phyloP scores from a whole-genome alignment of 495 filamentous ascomycete species.

The Neurospora sp. region DNA sequence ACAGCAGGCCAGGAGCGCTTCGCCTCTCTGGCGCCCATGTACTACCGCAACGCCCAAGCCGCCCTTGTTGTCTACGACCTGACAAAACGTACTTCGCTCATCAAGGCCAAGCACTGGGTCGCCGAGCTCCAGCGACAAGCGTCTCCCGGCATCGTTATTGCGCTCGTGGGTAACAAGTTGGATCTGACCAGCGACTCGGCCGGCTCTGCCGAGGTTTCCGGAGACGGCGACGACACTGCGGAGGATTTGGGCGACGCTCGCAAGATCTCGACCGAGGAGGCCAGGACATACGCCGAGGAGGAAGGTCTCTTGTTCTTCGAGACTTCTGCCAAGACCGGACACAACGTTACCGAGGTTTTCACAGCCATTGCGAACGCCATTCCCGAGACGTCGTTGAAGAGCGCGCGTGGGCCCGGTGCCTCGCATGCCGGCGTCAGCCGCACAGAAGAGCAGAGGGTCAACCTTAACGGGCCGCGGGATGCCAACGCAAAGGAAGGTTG shows the following conservation, averaged over 20 bases:
- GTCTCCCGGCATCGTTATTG: conserved; percentile 95
- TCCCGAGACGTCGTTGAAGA: conserved; percentile 91
- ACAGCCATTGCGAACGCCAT: conserved; percentile 98
- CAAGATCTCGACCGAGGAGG: conserved; percentile 78
- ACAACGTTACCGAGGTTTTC: conserved; percentile 90
- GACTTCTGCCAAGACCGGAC: conserved; percentile 92
- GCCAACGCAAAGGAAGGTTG: conserved; percentile 78
- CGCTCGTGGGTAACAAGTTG: conserved; percentile 93
- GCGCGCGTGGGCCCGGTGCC: conserved; percentile 55
- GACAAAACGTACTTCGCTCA: conserved; percentile 88
- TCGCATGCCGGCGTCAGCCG: conserved; percentile 41
- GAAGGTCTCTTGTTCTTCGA: conserved; percentile 92
- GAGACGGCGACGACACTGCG: conserved; percentile 17
- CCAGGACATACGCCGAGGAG: conserved; percentile 89
- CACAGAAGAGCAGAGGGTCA: conserved; percentile 60
- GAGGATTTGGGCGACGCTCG: conserved; percentile 68
- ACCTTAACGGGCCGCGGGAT: conserved; percentile 51
- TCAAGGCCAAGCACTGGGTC: conserved; percentile 98
- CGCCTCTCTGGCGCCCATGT: conserved; percentile 95
- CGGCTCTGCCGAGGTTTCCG: conserved; percentile 31
- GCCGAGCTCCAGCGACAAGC: conserved; percentile 96
- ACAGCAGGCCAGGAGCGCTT: conserved; percentile 98
- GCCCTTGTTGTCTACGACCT: conserved; percentile 99
- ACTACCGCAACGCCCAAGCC: conserved; percentile 98
- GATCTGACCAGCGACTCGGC: conserved; percentile 61